phyloP scores from a whole-genome alignment of 2,329 filamentous ascomycete species.

The Fusarium subglutinans region DNA sequence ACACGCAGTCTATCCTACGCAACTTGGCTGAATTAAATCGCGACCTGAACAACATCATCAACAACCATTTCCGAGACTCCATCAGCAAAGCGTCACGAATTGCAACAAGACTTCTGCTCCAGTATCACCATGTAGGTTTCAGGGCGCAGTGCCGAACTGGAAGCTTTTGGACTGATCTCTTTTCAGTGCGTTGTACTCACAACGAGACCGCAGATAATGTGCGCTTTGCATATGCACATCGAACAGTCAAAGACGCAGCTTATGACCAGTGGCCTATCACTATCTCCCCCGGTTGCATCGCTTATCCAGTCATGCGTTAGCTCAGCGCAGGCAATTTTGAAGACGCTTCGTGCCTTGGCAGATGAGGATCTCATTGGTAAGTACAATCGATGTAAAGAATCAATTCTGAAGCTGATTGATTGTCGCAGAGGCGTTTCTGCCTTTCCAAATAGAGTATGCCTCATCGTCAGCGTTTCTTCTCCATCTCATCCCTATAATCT shows the following conservation, averaged over 20 bases:
- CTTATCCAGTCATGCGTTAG: constrained; percentile 44
- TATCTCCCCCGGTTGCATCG: constrained; percentile 41
- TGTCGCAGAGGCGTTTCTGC: constrained; percentile 46
- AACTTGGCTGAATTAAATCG: constrained; percentile 41
- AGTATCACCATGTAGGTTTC: constrained; percentile 40
- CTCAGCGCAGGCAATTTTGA: constrained; percentile 42
- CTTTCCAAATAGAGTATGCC: constrained; percentile 54
- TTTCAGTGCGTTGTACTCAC: constrained; percentile 43
- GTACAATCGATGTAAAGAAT: not conserved
- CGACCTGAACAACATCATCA: constrained; percentile 40
- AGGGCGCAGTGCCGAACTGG: rapidly evolving
- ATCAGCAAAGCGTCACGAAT: constrained; percentile 44
- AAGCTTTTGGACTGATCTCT: not conserved
- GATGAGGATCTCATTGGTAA: constrained; percentile 44
- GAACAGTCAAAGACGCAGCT: constrained; percentile 38
- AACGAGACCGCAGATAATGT: constrained; percentile 45
- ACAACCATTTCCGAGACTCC: constrained; percentile 43
- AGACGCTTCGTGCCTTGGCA: constrained; percentile 39
- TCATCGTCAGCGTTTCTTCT: constrained; percentile 54
- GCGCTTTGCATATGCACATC: constrained; percentile 46
- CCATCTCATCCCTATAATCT: constrained; percentile 46
- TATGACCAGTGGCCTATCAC: constrained; percentile 16
- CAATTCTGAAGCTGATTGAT: not conserved
- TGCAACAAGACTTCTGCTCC: constrained; percentile 38
- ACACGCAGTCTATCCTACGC: constrained; percentile 43